Base-by-base conservation (phyloP, 257 asterid genomes). In the Asclepias syriaca region DNA sequence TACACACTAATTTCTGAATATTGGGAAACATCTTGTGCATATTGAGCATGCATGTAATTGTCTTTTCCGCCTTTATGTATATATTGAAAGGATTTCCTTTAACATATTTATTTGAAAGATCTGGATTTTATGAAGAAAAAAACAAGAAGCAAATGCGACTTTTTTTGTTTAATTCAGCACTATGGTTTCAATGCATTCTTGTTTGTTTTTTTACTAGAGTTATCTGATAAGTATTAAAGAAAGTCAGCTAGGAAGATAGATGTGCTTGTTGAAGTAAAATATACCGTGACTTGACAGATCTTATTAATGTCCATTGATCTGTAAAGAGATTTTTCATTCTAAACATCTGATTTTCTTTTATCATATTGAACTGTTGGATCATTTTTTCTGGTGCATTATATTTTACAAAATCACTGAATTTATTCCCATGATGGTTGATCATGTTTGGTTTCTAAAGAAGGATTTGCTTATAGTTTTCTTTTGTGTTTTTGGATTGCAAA, bases 401-500 rank as follows among this genome's bases (percentile, higher is more conserved):
- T 40, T 40, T 40, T 6, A 40, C 45, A 40, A 40, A 40, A 40
- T 40, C 45, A 40, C 8, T 40, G 48, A 43, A 43, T 14, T 14
- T 49, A 49, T 49, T 49, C 53, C 2, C 39, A 9, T 24, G 65
- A 24, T 21, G 24, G 9, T 59, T 58, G 11, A 43, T 43, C 48
- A 43, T 9, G 8, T 43, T 46, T 13, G 43, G n/a, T 29, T 29
- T 46, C 56, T 18, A 37, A n/a, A 10, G 14, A 27, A 76, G 40
- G 21, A 48, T 72, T 61, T 40, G 4, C 69, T 72, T 65, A 66
- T 66, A 13, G 45, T 56, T 46, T 60, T 29, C 16, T 45, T 64
- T 46, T 39, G 14, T 69, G 71, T 69, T 59, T 76, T 72, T 75
- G 79, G 82, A 76, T 80, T 80, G 70, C 68, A 76, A 77, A 70